Conservation (phyloP, 1,284 basidiomycete genomes). For the Trametes pubescens region DNA sequence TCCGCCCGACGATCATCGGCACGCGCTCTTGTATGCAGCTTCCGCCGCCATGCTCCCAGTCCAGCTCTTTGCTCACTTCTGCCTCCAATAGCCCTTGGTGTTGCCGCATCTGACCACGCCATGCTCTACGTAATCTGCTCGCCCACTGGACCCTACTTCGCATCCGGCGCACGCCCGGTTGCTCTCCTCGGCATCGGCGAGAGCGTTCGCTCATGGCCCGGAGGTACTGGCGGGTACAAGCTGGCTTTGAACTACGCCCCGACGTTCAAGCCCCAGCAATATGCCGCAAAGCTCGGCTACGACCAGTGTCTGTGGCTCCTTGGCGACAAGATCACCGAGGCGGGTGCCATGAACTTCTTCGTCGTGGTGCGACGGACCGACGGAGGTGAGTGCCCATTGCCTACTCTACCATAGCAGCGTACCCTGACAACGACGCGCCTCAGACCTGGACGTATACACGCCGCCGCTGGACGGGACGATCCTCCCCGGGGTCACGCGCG, state of each 20-base stretch:
- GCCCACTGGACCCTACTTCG: conserved; percentile 80
- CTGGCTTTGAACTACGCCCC: conserved; percentile 78
- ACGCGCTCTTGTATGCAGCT: conserved; percentile 73
- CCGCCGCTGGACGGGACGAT: conserved; percentile 82
- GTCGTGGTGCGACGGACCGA: conserved; percentile 56
- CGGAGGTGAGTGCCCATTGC: conserved; percentile 48
- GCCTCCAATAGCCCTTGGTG: conserved; percentile 61
- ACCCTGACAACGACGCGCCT: not conserved
- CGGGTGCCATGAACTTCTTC: conserved; percentile 73
- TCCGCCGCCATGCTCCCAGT: not conserved
- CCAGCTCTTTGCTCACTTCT: not conserved
- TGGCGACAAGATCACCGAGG: conserved; percentile 51
- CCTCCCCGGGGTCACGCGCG: conserved; percentile 79
- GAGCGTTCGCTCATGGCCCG: conserved; percentile 85
- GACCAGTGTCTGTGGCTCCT: conserved; percentile 72
- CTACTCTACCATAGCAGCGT: not conserved
- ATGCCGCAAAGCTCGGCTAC: conserved; percentile 75
- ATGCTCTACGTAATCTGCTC: conserved; percentile 76
- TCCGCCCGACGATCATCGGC: conserved; percentile 88
- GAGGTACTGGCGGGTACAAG: conserved; percentile 76
- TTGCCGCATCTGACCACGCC: conserved; percentile 73
- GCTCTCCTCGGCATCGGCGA: conserved; percentile 75
- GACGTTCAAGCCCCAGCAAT: conserved; percentile 70
- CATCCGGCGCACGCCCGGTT: conserved; percentile 66
- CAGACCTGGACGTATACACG: conserved; percentile 73